Percentiles rank a stretch among this genome's conserved stretches.
Conservation (phyloP, 345 rosid genomes). For the Turritis glabra region DNA sequence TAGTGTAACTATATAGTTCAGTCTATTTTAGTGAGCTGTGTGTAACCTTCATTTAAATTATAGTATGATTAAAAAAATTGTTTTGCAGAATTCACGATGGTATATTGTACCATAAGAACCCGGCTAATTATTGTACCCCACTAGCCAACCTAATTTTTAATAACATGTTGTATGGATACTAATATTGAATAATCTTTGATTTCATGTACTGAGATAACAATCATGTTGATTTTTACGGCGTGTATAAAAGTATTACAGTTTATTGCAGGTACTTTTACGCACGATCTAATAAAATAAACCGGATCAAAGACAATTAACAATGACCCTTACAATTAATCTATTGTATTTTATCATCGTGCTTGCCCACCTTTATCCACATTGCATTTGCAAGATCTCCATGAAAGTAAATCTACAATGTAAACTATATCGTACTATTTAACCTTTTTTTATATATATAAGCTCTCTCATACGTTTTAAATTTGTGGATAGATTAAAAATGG, state of each 20-base stretch:
- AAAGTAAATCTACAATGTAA: constrained; percentile 9
- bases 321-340: background rate
- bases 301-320: constrained; percentile 1
- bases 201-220: constrained; percentile 5
- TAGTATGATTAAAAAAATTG: background rate
- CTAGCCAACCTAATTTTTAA: constrained; percentile 14
- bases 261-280: constrained; percentile 26
- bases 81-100: constrained; percentile 12
- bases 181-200: constrained; percentile 10
- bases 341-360: constrained; percentile 21
- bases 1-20: background rate
- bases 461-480: background rate
- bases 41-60: background rate
- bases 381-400: constrained; percentile 20
- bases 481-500: background rate
- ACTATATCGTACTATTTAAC: background rate
- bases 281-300: constrained; percentile 36
- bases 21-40: background rate
- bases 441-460: background rate
- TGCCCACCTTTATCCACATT: constrained; percentile 35
- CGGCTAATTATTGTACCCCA: constrained; percentile 37
- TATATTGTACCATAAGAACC: constrained; percentile 9
- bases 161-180: constrained; percentile 14
- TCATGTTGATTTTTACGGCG: constrained; percentile 36
- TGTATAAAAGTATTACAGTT: constrained; percentile 35